Percentiles rank a stretch among this genome's conserved stretches.
Evolutionary conservation across 169 alveolate genomes (phyloP).

Genomic region (Eimeria falciformis): DNA sequence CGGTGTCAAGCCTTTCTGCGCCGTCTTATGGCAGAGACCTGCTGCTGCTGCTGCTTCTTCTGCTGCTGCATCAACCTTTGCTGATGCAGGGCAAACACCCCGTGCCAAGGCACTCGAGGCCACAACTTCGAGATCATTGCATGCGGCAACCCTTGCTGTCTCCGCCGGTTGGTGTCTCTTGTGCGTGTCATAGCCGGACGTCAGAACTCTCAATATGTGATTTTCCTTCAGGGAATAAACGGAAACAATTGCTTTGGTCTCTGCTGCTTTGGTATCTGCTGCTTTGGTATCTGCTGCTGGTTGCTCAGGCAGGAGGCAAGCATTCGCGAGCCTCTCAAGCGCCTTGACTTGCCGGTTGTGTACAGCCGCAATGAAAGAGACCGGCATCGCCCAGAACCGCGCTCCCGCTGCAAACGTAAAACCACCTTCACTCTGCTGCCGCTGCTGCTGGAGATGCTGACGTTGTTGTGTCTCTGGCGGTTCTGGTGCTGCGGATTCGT

Average conservation of each 20-base stretch:
- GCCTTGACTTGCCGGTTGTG: conserved; percentile 44
- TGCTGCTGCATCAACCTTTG: neutral
- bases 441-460: neutral
- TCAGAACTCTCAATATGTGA: conserved; percentile 11
- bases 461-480: neutral
- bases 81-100: too few relatives aligned
- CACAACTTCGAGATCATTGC: too few relatives aligned
- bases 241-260: conserved; percentile 6
- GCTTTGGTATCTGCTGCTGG: neutral
- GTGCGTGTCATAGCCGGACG: neutral
- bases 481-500: conserved; percentile 10
- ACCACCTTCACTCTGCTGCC: neutral
- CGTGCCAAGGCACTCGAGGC: too few relatives aligned
- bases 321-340: conserved; percentile 10
- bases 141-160: too few relatives aligned
- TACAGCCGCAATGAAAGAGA: conserved; percentile 51
- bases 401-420: conserved; percentile 46
- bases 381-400: conserved; percentile 74
- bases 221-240: neutral
- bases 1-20: neutral
- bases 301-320: neutral
- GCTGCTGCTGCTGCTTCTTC: conserved; percentile 36
- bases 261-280: neutral
- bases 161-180: too few relatives aligned
- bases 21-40: neutral